phyloP scores from a whole-genome alignment of 495 filamentous ascomycete species.

The Xylaria telfairii region DNA sequence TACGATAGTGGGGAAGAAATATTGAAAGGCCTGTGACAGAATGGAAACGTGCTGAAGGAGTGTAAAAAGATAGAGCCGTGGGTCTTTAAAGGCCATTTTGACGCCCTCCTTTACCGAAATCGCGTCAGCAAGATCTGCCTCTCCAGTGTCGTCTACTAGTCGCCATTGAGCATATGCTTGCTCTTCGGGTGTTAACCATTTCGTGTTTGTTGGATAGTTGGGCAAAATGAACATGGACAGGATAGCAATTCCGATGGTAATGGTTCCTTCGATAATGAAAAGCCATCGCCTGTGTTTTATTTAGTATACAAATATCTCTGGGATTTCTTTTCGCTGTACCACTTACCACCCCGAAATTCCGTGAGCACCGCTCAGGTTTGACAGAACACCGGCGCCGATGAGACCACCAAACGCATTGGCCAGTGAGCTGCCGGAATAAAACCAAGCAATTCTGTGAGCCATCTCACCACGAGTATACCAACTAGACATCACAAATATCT shows the following conservation, averaged over 20 bases:
- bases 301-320: background rate
- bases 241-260: slow-evolving; percentile 51
- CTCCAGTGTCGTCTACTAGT: slow-evolving; percentile 49
- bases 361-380: slow-evolving; percentile 44
- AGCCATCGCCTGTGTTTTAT: slow-evolving; percentile 36
- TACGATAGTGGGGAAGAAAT: slow-evolving; percentile 64
- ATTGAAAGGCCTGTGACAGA: slow-evolving; percentile 51
- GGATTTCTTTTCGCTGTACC: background rate
- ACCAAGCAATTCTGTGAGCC: slow-evolving; percentile 59
- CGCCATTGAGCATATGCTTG: slow-evolving; percentile 49
- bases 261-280: slow-evolving; percentile 50
- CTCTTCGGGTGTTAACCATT: slow-evolving; percentile 51
- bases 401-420: slow-evolving; percentile 66
- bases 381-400: slow-evolving; percentile 59
- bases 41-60: slow-evolving; percentile 52
- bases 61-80: slow-evolving; percentile 53
- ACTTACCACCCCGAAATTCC: slow-evolving; percentile 50
- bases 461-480: slow-evolving; percentile 60
- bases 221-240: slow-evolving; percentile 47
- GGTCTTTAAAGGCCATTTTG: slow-evolving; percentile 48
- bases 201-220: slow-evolving; percentile 51
- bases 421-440: slow-evolving; percentile 62
- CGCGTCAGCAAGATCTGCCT: slow-evolving; percentile 39
- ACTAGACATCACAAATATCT: slow-evolving; percentile 53
- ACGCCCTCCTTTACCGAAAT: slow-evolving; percentile 44